Conservation (phyloP, 1,284 basidiomycete genomes). For the Athelia sp. region DNA sequence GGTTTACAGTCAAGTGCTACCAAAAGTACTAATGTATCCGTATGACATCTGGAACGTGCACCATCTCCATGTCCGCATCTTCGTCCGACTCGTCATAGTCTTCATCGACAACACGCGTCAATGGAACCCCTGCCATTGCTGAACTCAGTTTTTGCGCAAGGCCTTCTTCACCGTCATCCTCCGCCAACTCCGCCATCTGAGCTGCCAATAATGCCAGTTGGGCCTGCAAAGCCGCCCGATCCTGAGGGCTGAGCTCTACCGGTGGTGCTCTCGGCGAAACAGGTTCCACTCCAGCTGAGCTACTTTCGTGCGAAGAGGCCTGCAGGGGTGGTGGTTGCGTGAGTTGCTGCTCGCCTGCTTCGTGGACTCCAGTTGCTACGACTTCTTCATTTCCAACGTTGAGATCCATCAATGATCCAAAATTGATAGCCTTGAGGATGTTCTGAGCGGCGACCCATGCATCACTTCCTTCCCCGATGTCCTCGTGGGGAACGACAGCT, state of each 20-base stretch:
- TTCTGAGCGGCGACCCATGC: slow-evolving; percentile 73
- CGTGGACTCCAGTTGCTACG: too few species aligned
- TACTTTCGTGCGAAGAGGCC: background rate
- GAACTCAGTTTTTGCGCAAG: background rate
- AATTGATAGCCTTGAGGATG: slow-evolving; percentile 72
- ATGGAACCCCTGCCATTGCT: slow-evolving; percentile 2
- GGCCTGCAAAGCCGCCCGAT: slow-evolving; percentile 58
- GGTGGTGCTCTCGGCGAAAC: slow-evolving; percentile 9
- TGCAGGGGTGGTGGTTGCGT: slow-evolving; percentile 10
- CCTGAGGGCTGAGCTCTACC: slow-evolving; percentile 18
- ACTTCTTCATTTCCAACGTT: slow-evolving; percentile 12
- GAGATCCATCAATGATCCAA: slow-evolving; percentile 44
- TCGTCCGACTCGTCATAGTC: slow-evolving; percentile 28
- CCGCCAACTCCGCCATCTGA: slow-evolving; percentile 53
- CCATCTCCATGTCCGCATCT: slow-evolving; percentile 26
- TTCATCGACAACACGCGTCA: slow-evolving; percentile 15
- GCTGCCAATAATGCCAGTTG: slow-evolving; percentile 59
- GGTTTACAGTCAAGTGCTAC: too few species aligned
- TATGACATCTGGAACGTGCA: slow-evolving; percentile 17
- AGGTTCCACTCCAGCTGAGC: slow-evolving; percentile 7
- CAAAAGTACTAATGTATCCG: background rate
- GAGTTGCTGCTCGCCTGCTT: background rate
- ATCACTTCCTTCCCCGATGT: slow-evolving; percentile 40
- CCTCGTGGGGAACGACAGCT: slow-evolving; percentile 14
- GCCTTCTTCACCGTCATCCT: slow-evolving; percentile 29